These are phyloP conservation scores for Ambrosia trifida DNA, from an alignment of 129 eudicot genomes.

Conservation along the genomic window DNA sequence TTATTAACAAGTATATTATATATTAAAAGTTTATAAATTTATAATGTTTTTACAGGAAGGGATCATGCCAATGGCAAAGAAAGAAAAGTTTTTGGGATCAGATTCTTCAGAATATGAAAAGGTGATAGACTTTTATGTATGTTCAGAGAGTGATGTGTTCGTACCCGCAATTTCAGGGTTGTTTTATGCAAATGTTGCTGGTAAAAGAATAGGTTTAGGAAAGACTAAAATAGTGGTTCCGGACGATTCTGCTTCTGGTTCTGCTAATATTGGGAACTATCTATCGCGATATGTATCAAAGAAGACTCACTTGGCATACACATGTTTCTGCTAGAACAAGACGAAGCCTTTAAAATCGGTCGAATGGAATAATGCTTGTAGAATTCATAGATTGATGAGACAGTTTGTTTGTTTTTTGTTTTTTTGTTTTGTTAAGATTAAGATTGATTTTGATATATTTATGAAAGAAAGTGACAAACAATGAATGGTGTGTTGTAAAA, in stretches of 20 bases:
- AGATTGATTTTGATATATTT: conserved; percentile 32
- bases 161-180: conserved; percentile 94
- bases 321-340: conserved; percentile 60
- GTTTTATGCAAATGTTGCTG: conserved; percentile 94
- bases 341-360: not conserved
- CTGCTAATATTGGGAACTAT: conserved; percentile 46
- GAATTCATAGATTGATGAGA: conserved; percentile 27
- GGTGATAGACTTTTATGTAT: conserved; percentile 77
- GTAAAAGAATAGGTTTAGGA: conserved; percentile 91
- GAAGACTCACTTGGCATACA: conserved; percentile 84
- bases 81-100: conserved; percentile 55
- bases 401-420: conserved; percentile 15
- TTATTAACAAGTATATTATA: conserved; percentile 4
- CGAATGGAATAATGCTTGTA: conserved; percentile 17
- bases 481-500: conserved; percentile 31
- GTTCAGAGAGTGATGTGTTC: conserved; percentile 80
- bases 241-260: conserved; percentile 43
- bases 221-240: conserved; percentile 88
- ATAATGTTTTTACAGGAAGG: conserved; percentile 57
- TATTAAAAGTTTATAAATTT: too few species aligned
- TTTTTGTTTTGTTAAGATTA: conserved; percentile 26
- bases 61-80: conserved; percentile 80
- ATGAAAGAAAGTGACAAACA: conserved; percentile 17
- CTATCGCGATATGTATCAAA: conserved; percentile 72
- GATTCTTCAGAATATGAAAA: conserved; percentile 73